Evolutionary conservation across 176 grass and related monocot species (phyloP), one percentile per base, ranked within the genome.

Genomic region (Alopecurus myosuroides): DNA sequence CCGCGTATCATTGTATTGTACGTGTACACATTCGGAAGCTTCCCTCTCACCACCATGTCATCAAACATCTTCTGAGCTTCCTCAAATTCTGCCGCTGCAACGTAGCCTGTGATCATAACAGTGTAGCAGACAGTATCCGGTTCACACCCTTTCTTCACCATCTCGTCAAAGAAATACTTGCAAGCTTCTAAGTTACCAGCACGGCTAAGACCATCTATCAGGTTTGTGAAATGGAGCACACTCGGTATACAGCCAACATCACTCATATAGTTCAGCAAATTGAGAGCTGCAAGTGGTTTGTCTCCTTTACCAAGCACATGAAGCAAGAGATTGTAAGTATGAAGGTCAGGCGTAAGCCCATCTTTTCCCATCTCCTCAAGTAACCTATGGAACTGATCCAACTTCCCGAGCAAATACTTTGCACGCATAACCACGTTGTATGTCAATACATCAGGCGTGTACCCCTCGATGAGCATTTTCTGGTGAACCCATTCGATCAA

Each of bases 201-300:
- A 81, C 91, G 91, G 77, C 96, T 94, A 76, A 98, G 90, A 80
- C 96, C 96, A 70, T 98, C 93, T 8, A 98, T 95, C 89, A 98
- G 84, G 66, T 95, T 95, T 53, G 96, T 98, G 80, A 98, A 98
- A 95, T 95, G 93, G 31, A 98, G 93, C 44, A 95, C 91, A 92
- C 58, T 95, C 0, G 96, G 93, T 56, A 84, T 56, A 79, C 89
- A 95, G 17, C 85, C 93, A 62, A 94, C 87, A 87, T 98, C 91
- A 50, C 81, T 86, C 96, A 98, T 98, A 84, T 98, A 92, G 84
- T 94, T 95, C 48, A 98, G 80, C 81, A 98, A 86, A 88, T 98
- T 95, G 74, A 95, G 91, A 82, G 93, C 96, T 44, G 96, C 93
- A 57, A 95, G 86, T 20, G 96, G 93, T 61, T 98, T 98, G 71